Evolutionary conservation across 129 eudicot species (phyloP).

Genomic region (Lonicera japonica): DNA sequence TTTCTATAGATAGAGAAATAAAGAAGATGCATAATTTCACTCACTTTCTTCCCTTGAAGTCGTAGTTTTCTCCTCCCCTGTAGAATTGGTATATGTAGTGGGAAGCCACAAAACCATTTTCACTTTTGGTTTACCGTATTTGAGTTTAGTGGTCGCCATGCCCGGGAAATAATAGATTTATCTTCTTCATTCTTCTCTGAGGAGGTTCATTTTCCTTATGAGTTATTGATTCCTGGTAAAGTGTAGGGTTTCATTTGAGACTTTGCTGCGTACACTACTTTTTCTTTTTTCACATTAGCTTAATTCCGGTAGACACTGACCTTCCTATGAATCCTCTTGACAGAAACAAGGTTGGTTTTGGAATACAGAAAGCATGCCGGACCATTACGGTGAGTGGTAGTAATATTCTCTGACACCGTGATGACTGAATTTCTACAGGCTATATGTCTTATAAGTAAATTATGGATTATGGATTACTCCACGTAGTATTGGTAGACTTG

Average conservation of each 20-base stretch:
- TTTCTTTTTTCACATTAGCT: neutral
- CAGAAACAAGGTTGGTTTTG: slow-evolving; percentile 78
- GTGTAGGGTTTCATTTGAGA: neutral
- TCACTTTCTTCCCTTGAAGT: no score
- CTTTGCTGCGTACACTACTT: neutral
- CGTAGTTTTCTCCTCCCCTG: neutral
- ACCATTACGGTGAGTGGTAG: slow-evolving; percentile 37
- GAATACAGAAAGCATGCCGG: slow-evolving; percentile 52
- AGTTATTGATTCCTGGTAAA: no score
- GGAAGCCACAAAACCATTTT: slow-evolving; percentile 11
- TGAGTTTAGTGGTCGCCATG: slow-evolving; percentile 28
- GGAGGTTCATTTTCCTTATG: slow-evolving; percentile 39
- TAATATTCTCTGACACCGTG: neutral
- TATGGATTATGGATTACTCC: neutral
- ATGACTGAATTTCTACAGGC: neutral
- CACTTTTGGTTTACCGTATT: slow-evolving; percentile 2
- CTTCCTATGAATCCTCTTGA: slow-evolving; percentile 18
- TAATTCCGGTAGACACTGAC: slow-evolving; percentile 6
- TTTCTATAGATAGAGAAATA: no score
- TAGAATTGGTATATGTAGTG: neutral
- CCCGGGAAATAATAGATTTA: slow-evolving; percentile 58
- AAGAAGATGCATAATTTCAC: no score
- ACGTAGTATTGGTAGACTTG: neutral
- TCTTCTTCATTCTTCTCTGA: slow-evolving; percentile 50
- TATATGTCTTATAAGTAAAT: neutral